Conservation (phyloP, 106 monocot genomes). For the Amphibolis antarctica region DNA sequence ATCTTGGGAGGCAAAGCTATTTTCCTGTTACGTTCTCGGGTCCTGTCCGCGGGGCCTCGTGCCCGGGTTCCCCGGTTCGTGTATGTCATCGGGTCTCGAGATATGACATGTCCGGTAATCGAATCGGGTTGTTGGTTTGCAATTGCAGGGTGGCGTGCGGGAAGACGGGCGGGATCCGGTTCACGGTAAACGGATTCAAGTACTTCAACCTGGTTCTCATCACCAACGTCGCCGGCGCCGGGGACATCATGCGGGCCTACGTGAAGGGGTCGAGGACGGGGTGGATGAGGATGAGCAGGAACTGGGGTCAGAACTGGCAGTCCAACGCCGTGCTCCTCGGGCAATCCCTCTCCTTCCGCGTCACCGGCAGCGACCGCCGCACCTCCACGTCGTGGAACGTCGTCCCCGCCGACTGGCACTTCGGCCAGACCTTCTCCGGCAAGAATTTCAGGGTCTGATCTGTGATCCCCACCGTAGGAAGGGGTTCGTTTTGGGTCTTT, state of each 20-base stretch:
- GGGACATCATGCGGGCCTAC: conserved; percentile 55
- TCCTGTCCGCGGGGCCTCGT: background rate
- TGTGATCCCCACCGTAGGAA: too few species aligned
- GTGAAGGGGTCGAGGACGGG: conserved; percentile 58
- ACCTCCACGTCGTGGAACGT: conserved; percentile 80
- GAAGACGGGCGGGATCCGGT: conserved; percentile 68
- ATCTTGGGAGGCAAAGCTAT: too few species aligned
- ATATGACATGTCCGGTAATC: background rate
- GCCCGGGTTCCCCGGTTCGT: background rate
- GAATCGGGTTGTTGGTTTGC: background rate
- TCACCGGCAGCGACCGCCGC: conserved; percentile 71
- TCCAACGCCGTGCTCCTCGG: conserved; percentile 64
- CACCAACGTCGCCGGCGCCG: conserved; percentile 82
- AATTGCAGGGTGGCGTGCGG: conserved; percentile 73
- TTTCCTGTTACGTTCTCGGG: background rate
- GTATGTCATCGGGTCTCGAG: background rate
- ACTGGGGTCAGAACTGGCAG: conserved; percentile 98
- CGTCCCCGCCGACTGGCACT: conserved; percentile 60
- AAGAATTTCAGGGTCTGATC: conserved; percentile 69
- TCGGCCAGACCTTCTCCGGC: conserved; percentile 70
- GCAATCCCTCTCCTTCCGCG: conserved; percentile 74
- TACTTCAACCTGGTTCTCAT: conserved; percentile 90
- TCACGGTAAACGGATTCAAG: conserved; percentile 78
- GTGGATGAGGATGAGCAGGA: conserved; percentile 76
- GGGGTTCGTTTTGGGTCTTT: too few species aligned